Base-by-base conservation (phyloP, 441 rosid species). In the Pelargonium cotyledonis region DNA sequence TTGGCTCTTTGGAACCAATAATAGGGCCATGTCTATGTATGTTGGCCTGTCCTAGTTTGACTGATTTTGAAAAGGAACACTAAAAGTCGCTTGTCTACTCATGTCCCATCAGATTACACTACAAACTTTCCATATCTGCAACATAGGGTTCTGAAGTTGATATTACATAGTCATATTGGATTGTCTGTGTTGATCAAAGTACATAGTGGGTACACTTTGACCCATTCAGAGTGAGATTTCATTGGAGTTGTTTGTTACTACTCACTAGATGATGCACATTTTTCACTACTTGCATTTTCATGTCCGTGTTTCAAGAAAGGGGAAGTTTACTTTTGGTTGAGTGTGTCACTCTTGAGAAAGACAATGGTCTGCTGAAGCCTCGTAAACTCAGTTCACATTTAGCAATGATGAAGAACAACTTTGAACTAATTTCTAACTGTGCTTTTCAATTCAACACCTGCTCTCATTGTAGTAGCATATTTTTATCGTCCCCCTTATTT, bases 401-500 rank as follows among this genome's bases (percentile, higher is more conserved):
- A 64, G 11, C 69, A 40, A 38, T 2, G 67, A 29, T 72, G 67
- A 31, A 10, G 44, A 14, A 29, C 18, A 29, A 63, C 35, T 63
- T 31, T 63, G 15, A 35, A 29, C 15, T 63, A 35, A 35, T 29
- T 63, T 63, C 18, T 35, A 0, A 49, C 40, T 16, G 66, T 70
- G 65, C 41, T 67, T 63, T 57, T 41, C 26, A 63, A n/a, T 61
- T 63, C 47, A 35, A 43, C 9, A 2, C 15, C 43, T 38, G 2
- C 35, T 19, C 29, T 46, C 69, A 10, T 66, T 40, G 35, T 38
- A 2, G 63, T 21, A 49, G 64, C 49, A 69, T 68, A 5, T 21
- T 21, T 16, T n/a, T 46, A 5, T 67, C 64, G 35, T 18, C 65
- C 62, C 63, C 43, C 65, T 31, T 51, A 14, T 3, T 68, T 81